Conservation (phyloP, 441 rosid genomes). For the Geranium incanum region DNA sequence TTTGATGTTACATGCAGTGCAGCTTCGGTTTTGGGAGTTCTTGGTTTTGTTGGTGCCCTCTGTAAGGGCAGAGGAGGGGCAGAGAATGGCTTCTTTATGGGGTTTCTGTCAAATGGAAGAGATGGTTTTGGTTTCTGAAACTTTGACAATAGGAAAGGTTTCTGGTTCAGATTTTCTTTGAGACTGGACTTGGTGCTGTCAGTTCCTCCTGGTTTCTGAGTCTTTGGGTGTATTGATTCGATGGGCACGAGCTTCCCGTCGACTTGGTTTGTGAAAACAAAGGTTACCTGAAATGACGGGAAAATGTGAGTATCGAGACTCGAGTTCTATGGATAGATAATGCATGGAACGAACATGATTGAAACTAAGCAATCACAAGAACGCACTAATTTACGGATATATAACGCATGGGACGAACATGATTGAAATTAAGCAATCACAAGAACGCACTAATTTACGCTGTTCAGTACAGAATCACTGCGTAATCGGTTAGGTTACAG, state of each 20-base stretch:
- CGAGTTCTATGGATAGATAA: neutral
- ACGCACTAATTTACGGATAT: too few relatives aligned
- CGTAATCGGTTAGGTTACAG: too few relatives aligned
- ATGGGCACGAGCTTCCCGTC: slow-evolving; percentile 85
- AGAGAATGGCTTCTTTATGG: slow-evolving; percentile 21
- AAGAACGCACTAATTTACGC: too few relatives aligned
- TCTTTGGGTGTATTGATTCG: slow-evolving; percentile 41
- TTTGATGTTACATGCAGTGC: slow-evolving; percentile 18
- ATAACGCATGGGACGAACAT: too few relatives aligned
- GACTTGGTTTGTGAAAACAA: slow-evolving; percentile 84
- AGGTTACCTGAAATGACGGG: slow-evolving; percentile 55
- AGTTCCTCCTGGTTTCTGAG: slow-evolving; percentile 25
- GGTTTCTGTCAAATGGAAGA: slow-evolving; percentile 25
- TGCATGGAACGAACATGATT: too few relatives aligned
- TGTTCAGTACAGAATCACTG: too few relatives aligned
- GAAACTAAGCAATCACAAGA: too few relatives aligned
- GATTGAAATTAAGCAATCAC: too few relatives aligned
- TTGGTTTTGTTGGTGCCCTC: slow-evolving; percentile 20
- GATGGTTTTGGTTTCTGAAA: slow-evolving; percentile 34
- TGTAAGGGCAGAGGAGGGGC: slow-evolving; percentile 26
- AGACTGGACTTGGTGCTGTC: slow-evolving; percentile 14
- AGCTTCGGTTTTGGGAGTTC: slow-evolving; percentile 26
- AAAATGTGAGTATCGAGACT: neutral
- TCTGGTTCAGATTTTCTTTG: slow-evolving; percentile 29
- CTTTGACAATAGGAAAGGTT: slow-evolving; percentile 31